These are phyloP conservation scores for Suillus subaureus DNA, from an alignment of 768 basidiomycete genomes.

Conservation along the genomic window DNA sequence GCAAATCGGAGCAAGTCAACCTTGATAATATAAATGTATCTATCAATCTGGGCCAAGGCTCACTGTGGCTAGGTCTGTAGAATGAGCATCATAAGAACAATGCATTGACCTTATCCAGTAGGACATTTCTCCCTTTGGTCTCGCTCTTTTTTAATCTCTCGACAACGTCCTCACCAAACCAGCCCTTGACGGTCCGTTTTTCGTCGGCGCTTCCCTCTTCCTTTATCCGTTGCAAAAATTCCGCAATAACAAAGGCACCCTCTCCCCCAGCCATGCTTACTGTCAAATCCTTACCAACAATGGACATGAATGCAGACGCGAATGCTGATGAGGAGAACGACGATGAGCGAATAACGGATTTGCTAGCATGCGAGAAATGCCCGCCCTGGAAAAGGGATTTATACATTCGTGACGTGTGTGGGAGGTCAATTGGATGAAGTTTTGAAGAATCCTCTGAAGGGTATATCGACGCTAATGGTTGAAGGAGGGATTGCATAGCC, in stretches of 20 bases:
- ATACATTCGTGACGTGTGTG: slow-evolving; percentile 82
- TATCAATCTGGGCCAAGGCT: neutral
- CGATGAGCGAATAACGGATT: slow-evolving; percentile 51
- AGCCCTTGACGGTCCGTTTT: slow-evolving; percentile 49
- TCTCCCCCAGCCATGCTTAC: slow-evolving; percentile 59
- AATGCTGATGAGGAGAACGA: slow-evolving; percentile 63
- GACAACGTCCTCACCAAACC: slow-evolving; percentile 57
- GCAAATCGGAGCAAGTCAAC: neutral
- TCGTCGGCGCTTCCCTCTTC: slow-evolving; percentile 42
- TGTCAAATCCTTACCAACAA: slow-evolving; percentile 53
- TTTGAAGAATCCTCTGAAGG: slow-evolving; percentile 50
- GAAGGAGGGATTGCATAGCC: slow-evolving; percentile 62
- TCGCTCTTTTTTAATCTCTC: slow-evolving; percentile 53
- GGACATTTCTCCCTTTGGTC: slow-evolving; percentile 71
- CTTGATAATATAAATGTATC: neutral
- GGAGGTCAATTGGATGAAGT: slow-evolving; percentile 76
- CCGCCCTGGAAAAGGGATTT: slow-evolving; percentile 91
- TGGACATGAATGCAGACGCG: slow-evolving; percentile 56
- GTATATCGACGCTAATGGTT: slow-evolving; percentile 56
- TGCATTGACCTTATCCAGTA: slow-evolving; percentile 57
- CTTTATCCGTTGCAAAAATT: slow-evolving; percentile 62
- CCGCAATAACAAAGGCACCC: slow-evolving; percentile 77
- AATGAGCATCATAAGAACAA: slow-evolving; percentile 22
- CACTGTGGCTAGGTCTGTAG: neutral
- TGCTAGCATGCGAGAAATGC: slow-evolving; percentile 71